phyloP scores from a whole-genome alignment of 495 filamentous ascomycete genomes.

The Neurospora discreta region DNA sequence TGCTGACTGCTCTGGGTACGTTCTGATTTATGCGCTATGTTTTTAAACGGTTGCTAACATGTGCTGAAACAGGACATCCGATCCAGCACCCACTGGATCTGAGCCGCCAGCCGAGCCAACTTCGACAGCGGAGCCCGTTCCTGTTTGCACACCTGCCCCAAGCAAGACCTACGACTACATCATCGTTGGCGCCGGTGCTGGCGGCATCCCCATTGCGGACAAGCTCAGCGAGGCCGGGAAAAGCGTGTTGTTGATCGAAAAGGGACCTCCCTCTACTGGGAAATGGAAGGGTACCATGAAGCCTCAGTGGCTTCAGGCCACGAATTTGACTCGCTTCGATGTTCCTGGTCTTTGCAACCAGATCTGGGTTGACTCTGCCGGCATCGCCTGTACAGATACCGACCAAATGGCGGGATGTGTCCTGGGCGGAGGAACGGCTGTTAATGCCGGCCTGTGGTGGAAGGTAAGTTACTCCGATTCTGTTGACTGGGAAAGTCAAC shows the following conservation, averaged over 20 bases:
- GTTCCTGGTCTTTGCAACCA: constrained; percentile 64
- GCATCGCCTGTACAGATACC: constrained; percentile 55
- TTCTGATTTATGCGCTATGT: neutral
- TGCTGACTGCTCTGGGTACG: constrained; percentile 29
- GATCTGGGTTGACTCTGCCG: constrained; percentile 50
- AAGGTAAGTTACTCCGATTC: constrained; percentile 20
- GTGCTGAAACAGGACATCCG: constrained; percentile 2
- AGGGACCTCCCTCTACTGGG: constrained; percentile 49
- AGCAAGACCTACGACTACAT: constrained; percentile 53
- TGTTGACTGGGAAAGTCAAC: neutral
- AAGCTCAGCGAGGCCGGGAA: constrained; percentile 50
- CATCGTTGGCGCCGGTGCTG: constrained; percentile 52
- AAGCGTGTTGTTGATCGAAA: constrained; percentile 53
- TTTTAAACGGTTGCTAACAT: neutral
- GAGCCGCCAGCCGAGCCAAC: constrained; percentile 5
- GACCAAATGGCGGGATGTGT: constrained; percentile 66
- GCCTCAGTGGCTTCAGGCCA: constrained; percentile 51
- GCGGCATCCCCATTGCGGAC: constrained; percentile 53
- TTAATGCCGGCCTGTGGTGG: constrained; percentile 55
- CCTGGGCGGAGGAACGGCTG: constrained; percentile 60
- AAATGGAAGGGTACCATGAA: constrained; percentile 45
- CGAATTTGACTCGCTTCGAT: constrained; percentile 61
- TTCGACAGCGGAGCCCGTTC: neutral
- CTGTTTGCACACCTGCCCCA: constrained; percentile 28
- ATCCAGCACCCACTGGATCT: neutral